phyloP scores from a whole-genome alignment of 73 alveolate genomes.

The Breviolum minutum region DNA sequence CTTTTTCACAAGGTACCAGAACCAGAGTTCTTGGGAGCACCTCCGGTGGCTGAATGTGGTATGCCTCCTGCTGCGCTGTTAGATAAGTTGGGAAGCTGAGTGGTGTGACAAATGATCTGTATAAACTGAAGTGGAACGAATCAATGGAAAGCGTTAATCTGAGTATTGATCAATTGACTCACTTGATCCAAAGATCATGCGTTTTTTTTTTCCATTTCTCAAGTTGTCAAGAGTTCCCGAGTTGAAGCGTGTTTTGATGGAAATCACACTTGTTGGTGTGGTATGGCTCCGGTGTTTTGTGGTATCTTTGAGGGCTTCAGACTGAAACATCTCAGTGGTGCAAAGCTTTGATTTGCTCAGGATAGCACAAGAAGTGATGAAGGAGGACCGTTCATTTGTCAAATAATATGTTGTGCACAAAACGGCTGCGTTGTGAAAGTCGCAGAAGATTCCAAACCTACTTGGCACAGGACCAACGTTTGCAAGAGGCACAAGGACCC shows the following conservation, averaged over 20 bases:
- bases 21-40: slow-evolving; percentile 66
- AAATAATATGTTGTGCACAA: too few relatives aligned
- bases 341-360: neutral
- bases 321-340: neutral
- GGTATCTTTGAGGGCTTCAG: too few relatives aligned
- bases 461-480: slow-evolving; percentile 52
- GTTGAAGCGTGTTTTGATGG: too few relatives aligned
- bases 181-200: neutral
- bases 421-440: too few relatives aligned
- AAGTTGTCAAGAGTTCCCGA: neutral
- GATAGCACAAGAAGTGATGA: slow-evolving; percentile 74
- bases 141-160: neutral
- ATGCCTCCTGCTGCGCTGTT: slow-evolving; percentile 76
- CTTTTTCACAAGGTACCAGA: neutral
- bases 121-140: neutral
- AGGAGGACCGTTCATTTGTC: slow-evolving; percentile 24
- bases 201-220: too few relatives aligned
- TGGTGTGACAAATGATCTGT: neutral
- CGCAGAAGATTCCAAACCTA: too few relatives aligned
- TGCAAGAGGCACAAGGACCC: slow-evolving; percentile 56
- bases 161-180: neutral
- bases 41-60: slow-evolving; percentile 91
- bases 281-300: too few relatives aligned
- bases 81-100: slow-evolving; percentile 58
- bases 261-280: too few relatives aligned